phyloP scores from a whole-genome alignment of 108 stramenopile species.

The Fragilariopsis cylindrus region DNA sequence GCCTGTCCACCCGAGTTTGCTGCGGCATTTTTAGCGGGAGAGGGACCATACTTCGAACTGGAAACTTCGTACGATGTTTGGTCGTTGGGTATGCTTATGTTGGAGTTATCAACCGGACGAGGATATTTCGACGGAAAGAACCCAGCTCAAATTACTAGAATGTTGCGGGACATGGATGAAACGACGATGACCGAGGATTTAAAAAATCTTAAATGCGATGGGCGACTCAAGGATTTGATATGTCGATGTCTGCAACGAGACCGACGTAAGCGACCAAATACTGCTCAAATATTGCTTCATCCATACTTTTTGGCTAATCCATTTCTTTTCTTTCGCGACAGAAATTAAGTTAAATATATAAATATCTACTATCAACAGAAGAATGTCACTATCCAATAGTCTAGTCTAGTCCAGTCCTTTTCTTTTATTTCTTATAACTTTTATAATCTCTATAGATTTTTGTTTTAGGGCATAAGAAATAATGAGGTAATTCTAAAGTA shows the following conservation, averaged over 20 bases:
- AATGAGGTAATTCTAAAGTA: too few relatives aligned
- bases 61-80: constrained; percentile 85
- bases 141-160: constrained; percentile 73
- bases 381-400: too few relatives aligned
- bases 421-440: too few relatives aligned
- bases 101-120: constrained; percentile 72
- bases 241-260: constrained; percentile 55
- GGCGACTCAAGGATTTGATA: constrained; percentile 66
- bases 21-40: constrained; percentile 65
- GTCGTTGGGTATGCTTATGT: constrained; percentile 83
- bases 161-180: constrained; percentile 46
- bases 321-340: constrained; percentile 24
- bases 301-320: constrained; percentile 70
- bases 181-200: constrained; percentile 45
- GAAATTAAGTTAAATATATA: background rate
- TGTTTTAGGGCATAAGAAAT: too few relatives aligned
- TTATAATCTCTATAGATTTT: too few relatives aligned
- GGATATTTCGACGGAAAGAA: constrained; percentile 75
- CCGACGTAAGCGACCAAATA: constrained; percentile 61
- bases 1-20: constrained; percentile 91
- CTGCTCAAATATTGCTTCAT: constrained; percentile 72
- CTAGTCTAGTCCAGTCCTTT: too few relatives aligned
- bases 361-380: background rate
- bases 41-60: constrained; percentile 69
- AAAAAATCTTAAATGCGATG: constrained; percentile 40